Percentiles rank a stretch among this genome's conserved stretches.
These are phyloP conservation scores for Chloris gayana DNA, from an alignment of 176 grass and related monocot species.

Conservation along the genomic window DNA sequence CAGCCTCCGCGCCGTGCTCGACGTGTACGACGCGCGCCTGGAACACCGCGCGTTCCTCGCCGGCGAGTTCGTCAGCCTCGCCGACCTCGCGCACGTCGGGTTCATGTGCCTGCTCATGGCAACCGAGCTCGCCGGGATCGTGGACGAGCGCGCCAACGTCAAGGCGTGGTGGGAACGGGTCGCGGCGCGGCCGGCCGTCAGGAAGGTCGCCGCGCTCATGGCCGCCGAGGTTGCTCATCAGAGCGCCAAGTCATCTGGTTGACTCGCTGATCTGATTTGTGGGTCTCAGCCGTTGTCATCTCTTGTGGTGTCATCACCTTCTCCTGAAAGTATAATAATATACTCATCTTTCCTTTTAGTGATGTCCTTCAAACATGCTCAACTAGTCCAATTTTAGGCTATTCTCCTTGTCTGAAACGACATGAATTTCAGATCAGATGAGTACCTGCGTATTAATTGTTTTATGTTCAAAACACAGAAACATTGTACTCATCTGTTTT, in stretches of 20 bases:
- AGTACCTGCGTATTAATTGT: too few species aligned
- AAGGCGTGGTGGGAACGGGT: conserved; percentile 51
- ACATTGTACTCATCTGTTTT: too few species aligned
- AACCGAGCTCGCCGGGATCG: conserved; percentile 20
- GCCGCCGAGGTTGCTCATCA: not conserved
- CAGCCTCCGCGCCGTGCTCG: conserved; percentile 29
- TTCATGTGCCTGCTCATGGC: conserved; percentile 35
- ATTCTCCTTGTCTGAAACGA: too few species aligned
- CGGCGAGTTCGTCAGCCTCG: conserved; percentile 44
- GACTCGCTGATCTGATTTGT: not conserved
- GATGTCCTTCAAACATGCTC: too few species aligned
- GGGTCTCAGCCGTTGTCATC: not conserved
- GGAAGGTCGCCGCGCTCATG: conserved; percentile 31
- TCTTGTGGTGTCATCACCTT: not conserved
- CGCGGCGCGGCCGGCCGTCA: conserved; percentile 30
- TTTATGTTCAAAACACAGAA: too few species aligned
- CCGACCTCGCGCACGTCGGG: conserved; percentile 58
- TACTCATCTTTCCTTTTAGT: too few species aligned
- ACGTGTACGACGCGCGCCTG: conserved; percentile 42
- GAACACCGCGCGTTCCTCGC: conserved; percentile 11
- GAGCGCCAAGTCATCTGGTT: not conserved
- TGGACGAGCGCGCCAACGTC: conserved; percentile 33
- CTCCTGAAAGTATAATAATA: not conserved
- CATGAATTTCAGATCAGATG: too few species aligned
- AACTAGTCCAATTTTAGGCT: too few species aligned